Percentiles rank a stretch among this genome's conserved stretches.
phyloP scores from a whole-genome alignment of 345 rosid genomes.

The Trapa bicornis region DNA sequence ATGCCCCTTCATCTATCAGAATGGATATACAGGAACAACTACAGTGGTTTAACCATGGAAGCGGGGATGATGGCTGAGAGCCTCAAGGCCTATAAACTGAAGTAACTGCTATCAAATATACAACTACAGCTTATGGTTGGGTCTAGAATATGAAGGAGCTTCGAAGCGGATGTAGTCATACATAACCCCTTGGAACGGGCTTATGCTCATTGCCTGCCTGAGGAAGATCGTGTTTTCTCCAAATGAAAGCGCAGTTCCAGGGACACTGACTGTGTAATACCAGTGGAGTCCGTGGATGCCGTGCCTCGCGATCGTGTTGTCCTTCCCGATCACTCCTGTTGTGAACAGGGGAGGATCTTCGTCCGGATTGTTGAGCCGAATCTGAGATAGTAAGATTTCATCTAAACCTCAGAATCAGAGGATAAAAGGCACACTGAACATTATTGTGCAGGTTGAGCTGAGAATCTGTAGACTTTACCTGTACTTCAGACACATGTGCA shows the following conservation, averaged over 20 bases:
- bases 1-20: not conserved
- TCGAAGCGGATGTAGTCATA: conserved; percentile 76
- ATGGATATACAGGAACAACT: not conserved
- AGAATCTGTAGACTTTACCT: conserved; percentile 15
- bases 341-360: conserved; percentile 34
- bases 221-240: conserved; percentile 58
- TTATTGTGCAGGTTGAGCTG: no score
- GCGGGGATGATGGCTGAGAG: not conserved
- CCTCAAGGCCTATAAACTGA: not conserved
- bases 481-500: conserved; percentile 37
- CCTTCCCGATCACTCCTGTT: conserved; percentile 55
- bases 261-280: conserved; percentile 34
- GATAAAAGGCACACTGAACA: no score
- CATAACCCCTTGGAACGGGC: conserved; percentile 76
- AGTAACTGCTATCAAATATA: not conserved
- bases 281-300: conserved; percentile 76
- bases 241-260: conserved; percentile 25
- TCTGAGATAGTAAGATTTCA: conserved; percentile 15
- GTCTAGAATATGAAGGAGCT: conserved; percentile 24
- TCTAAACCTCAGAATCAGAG: no score
- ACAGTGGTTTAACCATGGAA: not conserved
- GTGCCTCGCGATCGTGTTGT: conserved; percentile 72
- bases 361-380: conserved; percentile 40
- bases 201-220: conserved; percentile 29
- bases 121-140: not conserved